Percentiles rank a stretch among this genome's conserved stretches.
Evolutionary conservation across 2,329 filamentous ascomycete genomes (phyloP).

Genomic region (Exophiala sideris): DNA sequence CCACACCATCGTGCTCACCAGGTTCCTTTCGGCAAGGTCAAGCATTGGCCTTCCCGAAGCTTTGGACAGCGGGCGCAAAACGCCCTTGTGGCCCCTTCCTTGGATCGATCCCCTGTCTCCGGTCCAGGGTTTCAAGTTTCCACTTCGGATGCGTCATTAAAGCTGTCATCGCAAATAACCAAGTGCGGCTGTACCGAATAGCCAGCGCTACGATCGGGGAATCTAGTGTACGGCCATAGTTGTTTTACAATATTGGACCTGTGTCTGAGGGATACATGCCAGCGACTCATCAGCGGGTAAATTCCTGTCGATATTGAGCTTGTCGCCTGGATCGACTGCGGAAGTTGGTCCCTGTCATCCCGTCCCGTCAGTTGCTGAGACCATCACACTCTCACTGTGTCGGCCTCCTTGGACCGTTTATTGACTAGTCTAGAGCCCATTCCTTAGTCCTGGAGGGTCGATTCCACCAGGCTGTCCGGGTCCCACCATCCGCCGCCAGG

Average conservation of each 20-base stretch:
- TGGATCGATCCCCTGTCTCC: neutral
- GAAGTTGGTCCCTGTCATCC: neutral
- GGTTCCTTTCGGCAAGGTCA: neutral
- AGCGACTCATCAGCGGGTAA: neutral
- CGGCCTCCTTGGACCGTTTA: neutral
- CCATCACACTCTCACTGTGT: neutral
- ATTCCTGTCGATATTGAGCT: neutral
- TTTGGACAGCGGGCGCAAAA: neutral
- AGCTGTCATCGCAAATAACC: conserved; percentile 3
- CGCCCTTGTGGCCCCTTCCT: neutral
- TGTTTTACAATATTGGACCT: neutral
- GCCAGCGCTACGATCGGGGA: neutral
- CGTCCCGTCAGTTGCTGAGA: neutral
- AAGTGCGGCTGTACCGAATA: neutral
- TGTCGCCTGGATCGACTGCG: too few species aligned
- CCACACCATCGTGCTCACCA: neutral
- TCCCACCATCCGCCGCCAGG: conserved; percentile 20
- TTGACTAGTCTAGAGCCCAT: conserved; percentile 2
- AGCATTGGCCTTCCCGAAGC: neutral
- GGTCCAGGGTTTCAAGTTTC: neutral
- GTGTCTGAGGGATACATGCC: neutral
- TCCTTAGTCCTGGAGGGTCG: neutral
- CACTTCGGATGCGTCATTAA: conserved; percentile 7
- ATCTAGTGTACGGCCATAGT: neutral
- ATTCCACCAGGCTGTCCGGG: conserved; percentile 8